A percentile compares a stretch with the other conserved stretches of the same genome.
Conservation (phyloP, 2,329 filamentous ascomycete species). For the Metarhizium anisopliae region DNA sequence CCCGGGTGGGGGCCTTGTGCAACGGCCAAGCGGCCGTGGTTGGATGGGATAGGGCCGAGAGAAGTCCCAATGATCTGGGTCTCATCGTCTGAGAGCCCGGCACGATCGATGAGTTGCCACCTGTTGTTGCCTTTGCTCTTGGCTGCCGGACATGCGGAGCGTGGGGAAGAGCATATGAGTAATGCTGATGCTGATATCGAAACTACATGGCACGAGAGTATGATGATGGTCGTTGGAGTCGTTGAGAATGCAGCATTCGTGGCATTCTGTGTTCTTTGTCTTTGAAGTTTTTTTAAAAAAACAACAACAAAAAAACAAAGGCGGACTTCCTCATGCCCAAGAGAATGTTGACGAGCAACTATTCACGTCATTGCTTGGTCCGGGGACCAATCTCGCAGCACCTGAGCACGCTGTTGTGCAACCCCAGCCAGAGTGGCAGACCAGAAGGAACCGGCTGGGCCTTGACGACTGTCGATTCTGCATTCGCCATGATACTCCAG, state of each 20-base stretch:
- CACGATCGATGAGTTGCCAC: slow-evolving; percentile 2
- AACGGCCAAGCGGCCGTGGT: not conserved
- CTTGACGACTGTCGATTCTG: not conserved
- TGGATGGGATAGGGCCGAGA: slow-evolving; percentile 1
- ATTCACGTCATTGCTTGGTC: not conserved
- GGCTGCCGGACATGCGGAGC: not conserved
- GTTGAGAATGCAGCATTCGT: not conserved
- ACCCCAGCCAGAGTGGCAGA: not conserved
- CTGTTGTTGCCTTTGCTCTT: not conserved
- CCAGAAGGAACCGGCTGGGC: too few species aligned
- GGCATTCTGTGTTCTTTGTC: not conserved
- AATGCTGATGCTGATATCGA: not conserved
- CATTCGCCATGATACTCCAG: not conserved
- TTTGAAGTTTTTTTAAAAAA: too few species aligned
- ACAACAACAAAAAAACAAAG: too few species aligned
- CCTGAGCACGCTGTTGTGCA: not conserved
- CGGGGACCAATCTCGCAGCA: not conserved
- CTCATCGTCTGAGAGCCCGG: slow-evolving; percentile 2
- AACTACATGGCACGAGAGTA: not conserved
- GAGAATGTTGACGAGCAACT: not conserved
- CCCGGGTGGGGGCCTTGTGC: not conserved
- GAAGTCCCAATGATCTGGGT: slow-evolving; percentile 4
- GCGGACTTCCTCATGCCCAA: too few species aligned
- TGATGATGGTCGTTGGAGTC: not conserved
- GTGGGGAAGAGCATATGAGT: not conserved